phyloP scores from a whole-genome alignment of 2,329 filamentous ascomycete genomes.

The Sporothrix protearum region DNA sequence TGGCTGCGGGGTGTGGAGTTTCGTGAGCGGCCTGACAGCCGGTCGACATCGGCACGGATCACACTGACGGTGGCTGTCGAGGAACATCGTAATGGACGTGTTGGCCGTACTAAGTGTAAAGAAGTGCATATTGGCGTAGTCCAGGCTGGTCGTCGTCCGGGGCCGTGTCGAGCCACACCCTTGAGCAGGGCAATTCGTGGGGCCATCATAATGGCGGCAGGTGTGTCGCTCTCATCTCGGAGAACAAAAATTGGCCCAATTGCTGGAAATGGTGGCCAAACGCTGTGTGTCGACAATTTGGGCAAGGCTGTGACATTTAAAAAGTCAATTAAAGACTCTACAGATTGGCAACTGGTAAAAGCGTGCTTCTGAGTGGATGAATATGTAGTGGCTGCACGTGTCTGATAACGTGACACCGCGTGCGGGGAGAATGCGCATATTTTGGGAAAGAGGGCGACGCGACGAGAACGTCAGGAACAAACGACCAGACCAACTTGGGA shows the following conservation, averaged over 20 bases:
- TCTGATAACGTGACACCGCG: conserved; percentile 18
- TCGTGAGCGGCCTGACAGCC: neutral
- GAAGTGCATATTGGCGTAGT: neutral
- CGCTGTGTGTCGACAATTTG: neutral
- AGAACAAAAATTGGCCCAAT: neutral
- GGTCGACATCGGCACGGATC: conserved; percentile 12
- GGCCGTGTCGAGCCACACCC: conserved; percentile 23
- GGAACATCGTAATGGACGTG: neutral
- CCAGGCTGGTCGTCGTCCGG: neutral
- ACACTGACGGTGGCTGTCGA: neutral
- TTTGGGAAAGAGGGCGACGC: neutral
- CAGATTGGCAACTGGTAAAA: conserved; percentile 7
- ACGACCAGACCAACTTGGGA: neutral
- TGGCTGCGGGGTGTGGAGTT: neutral
- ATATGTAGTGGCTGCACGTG: conserved; percentile 2
- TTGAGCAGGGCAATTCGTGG: conserved; percentile 29
- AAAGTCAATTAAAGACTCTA: neutral
- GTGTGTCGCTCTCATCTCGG: conserved; percentile 29
- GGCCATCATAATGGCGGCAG: conserved; percentile 29
- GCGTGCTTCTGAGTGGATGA: neutral
- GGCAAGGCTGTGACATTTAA: neutral
- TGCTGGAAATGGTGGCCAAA: neutral
- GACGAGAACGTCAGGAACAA: conserved; percentile 1
- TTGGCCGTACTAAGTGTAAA: no score
- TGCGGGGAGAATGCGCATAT: conserved; percentile 14